Percentiles rank a stretch among this genome's conserved stretches.
Evolutionary conservation across 352 stramenopile species (phyloP).

Genomic region (Pythium vanterpoolii): DNA sequence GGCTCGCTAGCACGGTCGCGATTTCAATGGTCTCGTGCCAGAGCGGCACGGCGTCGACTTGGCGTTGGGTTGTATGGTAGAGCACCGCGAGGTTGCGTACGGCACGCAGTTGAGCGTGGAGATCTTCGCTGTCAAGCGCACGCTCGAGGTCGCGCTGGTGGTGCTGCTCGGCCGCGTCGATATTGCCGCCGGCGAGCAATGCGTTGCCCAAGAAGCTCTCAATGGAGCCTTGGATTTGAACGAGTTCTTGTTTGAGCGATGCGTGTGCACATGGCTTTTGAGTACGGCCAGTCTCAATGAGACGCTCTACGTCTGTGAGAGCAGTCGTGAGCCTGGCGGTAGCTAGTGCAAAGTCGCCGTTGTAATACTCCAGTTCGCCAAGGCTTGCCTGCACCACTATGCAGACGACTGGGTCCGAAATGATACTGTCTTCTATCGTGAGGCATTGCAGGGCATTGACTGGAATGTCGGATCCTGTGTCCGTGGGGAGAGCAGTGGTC

Average conservation of each 20-base stretch:
- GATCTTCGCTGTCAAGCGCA: constrained; percentile 47
- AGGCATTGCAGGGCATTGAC: constrained; percentile 33
- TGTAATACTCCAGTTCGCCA: constrained; percentile 40
- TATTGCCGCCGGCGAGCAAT: constrained; percentile 45
- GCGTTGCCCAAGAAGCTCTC: constrained; percentile 43
- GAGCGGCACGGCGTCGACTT: constrained; percentile 42
- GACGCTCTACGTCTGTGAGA: constrained; percentile 17
- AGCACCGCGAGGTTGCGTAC: constrained; percentile 52
- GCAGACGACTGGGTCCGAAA: constrained; percentile 9
- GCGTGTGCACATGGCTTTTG: no score
- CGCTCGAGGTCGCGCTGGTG: constrained; percentile 52
- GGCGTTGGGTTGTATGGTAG: constrained; percentile 36
- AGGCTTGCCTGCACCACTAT: constrained; percentile 25
- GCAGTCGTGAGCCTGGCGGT: constrained; percentile 37
- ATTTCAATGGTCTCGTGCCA: constrained; percentile 56
- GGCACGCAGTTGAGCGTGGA: constrained; percentile 46
- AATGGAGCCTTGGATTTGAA: constrained; percentile 41
- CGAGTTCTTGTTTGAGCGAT: constrained; percentile 25
- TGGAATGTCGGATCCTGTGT: not conserved
- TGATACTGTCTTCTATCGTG: not conserved
- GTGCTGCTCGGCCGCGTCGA: constrained; percentile 32
- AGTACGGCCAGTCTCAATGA: constrained; percentile 2
- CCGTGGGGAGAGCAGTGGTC: constrained; percentile 8
- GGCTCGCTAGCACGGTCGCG: constrained; percentile 34
- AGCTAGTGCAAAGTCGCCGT: constrained; percentile 38